Percentiles rank a stretch among this genome's conserved stretches.
Conservation (phyloP, 805 yeast species). For the Danielia oregonensis region DNA sequence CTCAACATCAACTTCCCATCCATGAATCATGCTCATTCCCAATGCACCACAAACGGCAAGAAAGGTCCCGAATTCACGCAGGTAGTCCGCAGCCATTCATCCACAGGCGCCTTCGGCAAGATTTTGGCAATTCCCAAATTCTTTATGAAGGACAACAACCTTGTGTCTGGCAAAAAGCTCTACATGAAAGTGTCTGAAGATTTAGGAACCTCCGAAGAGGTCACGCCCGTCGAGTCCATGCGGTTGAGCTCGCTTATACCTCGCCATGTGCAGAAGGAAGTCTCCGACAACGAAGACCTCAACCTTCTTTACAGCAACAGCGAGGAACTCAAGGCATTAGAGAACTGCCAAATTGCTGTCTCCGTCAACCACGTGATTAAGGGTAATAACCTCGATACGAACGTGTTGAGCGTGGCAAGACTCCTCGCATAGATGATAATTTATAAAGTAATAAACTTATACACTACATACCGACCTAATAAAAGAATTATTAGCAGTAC, state of each 20-base stretch:
- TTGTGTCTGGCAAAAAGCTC: background rate
- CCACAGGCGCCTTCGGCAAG: slow-evolving; percentile 4
- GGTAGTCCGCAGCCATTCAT: background rate
- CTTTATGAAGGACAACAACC: background rate
- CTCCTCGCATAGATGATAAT: too few relatives aligned
- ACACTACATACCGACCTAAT: too few relatives aligned
- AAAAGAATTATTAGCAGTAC: too few relatives aligned
- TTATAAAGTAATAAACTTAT: too few relatives aligned
- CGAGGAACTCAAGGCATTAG: slow-evolving; percentile 5
- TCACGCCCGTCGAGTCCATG: slow-evolving; percentile 5
- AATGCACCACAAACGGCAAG: slow-evolving; percentile 15
- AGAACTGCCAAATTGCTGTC: slow-evolving; percentile 9
- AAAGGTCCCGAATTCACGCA: slow-evolving; percentile 9
- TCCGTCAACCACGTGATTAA: slow-evolving; percentile 7
- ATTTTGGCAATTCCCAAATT: slow-evolving; percentile 8
- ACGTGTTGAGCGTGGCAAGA: background rate
- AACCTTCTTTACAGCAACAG: slow-evolving; percentile 1
- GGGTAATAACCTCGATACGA: slow-evolving; percentile 6
- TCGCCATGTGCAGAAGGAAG: background rate
- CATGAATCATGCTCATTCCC: slow-evolving; percentile 20
- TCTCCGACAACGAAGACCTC: slow-evolving; percentile 1
- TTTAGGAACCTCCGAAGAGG: slow-evolving; percentile 1
- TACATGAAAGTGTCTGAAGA: slow-evolving; percentile 7
- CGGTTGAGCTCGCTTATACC: slow-evolving; percentile 5
- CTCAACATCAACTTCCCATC: slow-evolving; percentile 29